Base-by-base conservation (phyloP, 2,329 filamentous ascomycete species). In the Aspergillus viridinutans region DNA sequence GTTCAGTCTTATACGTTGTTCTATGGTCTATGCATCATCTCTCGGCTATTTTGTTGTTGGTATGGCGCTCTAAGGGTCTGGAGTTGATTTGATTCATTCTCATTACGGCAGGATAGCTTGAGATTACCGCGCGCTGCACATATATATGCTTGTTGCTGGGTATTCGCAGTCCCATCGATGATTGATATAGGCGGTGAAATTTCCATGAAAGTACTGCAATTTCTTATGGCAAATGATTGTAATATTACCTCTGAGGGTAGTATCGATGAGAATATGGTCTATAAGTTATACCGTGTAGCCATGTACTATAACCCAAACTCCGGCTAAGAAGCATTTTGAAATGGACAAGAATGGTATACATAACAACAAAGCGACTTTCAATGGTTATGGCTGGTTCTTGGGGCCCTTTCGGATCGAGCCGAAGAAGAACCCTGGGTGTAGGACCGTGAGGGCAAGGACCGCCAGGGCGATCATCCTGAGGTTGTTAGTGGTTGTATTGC, bases 371-470 rank as follows among this genome's bases (percentile, higher is more conserved):
- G 17, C 38, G 17, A n/a, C 38, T 42, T 35, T 7, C 12, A 7
- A 38, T 17, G 32, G 14, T 57, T 59, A 66, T 8, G 50, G 49
- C 20, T 56, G 55, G 32, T 60, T 65, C 49, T 71, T 69, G 51
- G 58, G 29, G 1, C 64, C 64, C 40, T 62, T 70, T 26, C 69
- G 62, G 48, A 73, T 61, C 35, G 71, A 67, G 9, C 70, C 69
- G 55, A 79, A 73, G 69, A 74, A 79, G 52, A 78, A 68, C n/a
- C 73, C 76, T 0, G 78, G 78, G 55, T 81, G 77, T 38, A 75
- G 70, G 32, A 76, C 55, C 0, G 76, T 79, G 42, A 80, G 69
- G 20, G 72, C 57, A 3, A 78, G 66, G 26, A 69, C 64, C 1
- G 75, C 73, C 12, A 80, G 61, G 4, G 73, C 75, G 52, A 80